Evolutionary conservation across 768 basidiomycete genomes (phyloP), one percentile per base, ranked within the genome.

Genomic region (Serendipita sp.): DNA sequence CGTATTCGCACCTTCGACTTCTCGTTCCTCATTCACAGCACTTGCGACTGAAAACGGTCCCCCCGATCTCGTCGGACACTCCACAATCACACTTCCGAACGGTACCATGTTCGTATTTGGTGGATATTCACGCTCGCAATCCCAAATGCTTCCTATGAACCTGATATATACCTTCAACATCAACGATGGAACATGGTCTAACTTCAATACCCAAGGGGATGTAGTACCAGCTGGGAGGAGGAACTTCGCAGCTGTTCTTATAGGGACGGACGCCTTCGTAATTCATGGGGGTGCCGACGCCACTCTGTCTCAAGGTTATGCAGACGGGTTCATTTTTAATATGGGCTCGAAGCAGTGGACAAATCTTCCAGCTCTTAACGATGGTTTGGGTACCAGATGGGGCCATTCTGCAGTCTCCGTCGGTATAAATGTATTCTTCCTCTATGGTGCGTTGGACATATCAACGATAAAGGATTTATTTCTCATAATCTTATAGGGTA

Each of bases 241-340:
- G 44, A 82, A 79, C 38, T 90, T 86, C 67, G 85, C 80, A 1
- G 77, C 80, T 13, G 79, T 77, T 1, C 71, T 77, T 7, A 75
- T 85, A 37, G 73, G 77, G 24, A 78, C 77, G 44, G 80, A 79
- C 41, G 80, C 79, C 54, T 75, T 90, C 24, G 73, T 92, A 65
- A 82, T 94, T 15, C 88, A 91, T 24, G 92, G 92, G 3, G 92
- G 92, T 3, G 79, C 82, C 34, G 83, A 88, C 69, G 80, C 78
- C 3, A 70, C 65, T 44, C 75, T 84, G 46, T 41, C 48, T 1
- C 68, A 79, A 84, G 69, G 76, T 69, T 2, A 80, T 78, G n/a
- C 80, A 78, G 86, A 86, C 73, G 92, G 90, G 15, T 87, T 83
- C 84, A 78, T 86, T 64, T 79, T 86, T 41, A 83, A 86, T 70